A percentile compares a stretch with the other conserved stretches of the same genome.
phyloP scores from a whole-genome alignment of 768 basidiomycete species.

The Suillus lakei region DNA sequence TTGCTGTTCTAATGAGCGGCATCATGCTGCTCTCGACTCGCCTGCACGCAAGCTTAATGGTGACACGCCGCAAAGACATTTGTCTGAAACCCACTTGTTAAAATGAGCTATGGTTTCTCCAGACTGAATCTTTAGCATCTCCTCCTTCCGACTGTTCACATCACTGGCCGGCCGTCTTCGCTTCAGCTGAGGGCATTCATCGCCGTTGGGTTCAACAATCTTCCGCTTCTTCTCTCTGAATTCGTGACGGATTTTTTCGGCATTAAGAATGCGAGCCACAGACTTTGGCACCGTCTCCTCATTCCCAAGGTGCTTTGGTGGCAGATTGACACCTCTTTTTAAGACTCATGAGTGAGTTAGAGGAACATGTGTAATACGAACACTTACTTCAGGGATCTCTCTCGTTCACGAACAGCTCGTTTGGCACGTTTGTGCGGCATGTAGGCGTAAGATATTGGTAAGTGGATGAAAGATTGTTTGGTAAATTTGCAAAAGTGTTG shows the following conservation, averaged over 20 bases:
- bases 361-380: neutral
- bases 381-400: constrained; percentile 48
- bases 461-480: neutral
- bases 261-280: constrained; percentile 66
- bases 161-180: constrained; percentile 28
- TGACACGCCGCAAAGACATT: constrained; percentile 13
- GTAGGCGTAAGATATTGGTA: constrained; percentile 9
- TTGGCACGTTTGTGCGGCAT: constrained; percentile 77
- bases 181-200: constrained; percentile 33
- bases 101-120: constrained; percentile 80
- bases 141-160: constrained; percentile 13
- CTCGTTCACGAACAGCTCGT: constrained; percentile 49
- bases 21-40: constrained; percentile 78
- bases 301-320: constrained; percentile 49
- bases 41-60: constrained; percentile 40
- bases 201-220: constrained; percentile 33
- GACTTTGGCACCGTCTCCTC: constrained; percentile 75
- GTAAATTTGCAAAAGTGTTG: neutral
- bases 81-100: constrained; percentile 56
- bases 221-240: constrained; percentile 54
- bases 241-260: constrained; percentile 58
- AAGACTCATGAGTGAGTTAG: neutral
- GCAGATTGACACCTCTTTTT: constrained; percentile 54
- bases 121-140: constrained; percentile 54
- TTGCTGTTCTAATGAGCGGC: constrained; percentile 62